Evolutionary conservation across 2,329 filamentous ascomycete species (phyloP), one percentile per base, ranked within the genome.

Genomic region (Parafenestella ontariensis): DNA sequence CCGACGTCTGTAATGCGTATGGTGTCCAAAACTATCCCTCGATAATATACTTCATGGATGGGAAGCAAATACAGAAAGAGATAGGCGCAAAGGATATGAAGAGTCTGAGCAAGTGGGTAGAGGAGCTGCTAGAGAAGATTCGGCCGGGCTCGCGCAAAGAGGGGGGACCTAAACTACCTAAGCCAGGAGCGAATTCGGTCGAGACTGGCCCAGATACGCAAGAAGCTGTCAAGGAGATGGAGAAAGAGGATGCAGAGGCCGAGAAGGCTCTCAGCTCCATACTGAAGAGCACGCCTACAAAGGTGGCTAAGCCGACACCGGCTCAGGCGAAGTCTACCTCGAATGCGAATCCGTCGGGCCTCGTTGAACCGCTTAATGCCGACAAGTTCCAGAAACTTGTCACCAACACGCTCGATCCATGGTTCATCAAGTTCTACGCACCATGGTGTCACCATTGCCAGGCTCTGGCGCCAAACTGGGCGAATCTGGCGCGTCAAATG

Each of bases 361-460:
- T 84, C 15, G 96, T 92, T 6, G 82, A 92, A 29, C 78, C 87
- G 6, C 83, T 99, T 47, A 92, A 87, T 2, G 88, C 90, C 0
- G 92, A 97, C 71, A 91, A 82, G 59, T 99, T 99, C 79, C 89
- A 96, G 73, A 87, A 85, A 53, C 81, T 89, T 33, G 93, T 99
- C 42, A 96, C 92, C 3, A 90, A 88, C 73, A 92, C 92, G 0
- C 87, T 90, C 60, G 92, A 98, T 59, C 89, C 93, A 5, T 99
- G 95, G 95, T 97, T 99, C 72, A 87, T 99, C 82, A 99, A 99
- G 77, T 98, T 99, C 75, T 98, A 97, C 74, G 93, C 92, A 17
- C 96, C 95, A 5, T 98, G 94, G 95, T 99, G 95, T 76, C 87
- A 88, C 65, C 95, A 99, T 77, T 99, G 96, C 77, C 91, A 96